phyloP scores from a whole-genome alignment of 177 flowering plant genomes.

The Tripterygium wilfordii region DNA sequence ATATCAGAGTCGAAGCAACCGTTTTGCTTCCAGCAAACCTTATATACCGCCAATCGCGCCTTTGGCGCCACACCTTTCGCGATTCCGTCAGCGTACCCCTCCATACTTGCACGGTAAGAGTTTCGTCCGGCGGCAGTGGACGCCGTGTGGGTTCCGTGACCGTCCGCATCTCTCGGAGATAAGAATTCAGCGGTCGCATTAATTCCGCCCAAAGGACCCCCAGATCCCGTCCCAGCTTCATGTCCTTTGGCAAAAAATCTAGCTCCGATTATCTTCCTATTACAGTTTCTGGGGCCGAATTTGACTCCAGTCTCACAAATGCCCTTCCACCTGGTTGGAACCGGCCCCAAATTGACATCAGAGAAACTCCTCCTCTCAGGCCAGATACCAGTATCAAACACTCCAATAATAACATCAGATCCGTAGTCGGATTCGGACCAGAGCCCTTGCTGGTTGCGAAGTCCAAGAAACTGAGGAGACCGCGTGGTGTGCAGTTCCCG shows the following conservation, averaged over 20 bases:
- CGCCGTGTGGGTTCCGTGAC: constrained; percentile 97
- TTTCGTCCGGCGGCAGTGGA: constrained; percentile 90
- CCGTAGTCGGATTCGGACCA: constrained; percentile 69
- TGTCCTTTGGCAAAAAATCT: constrained; percentile 70
- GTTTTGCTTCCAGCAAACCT: constrained; percentile 80
- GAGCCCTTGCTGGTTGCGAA: constrained; percentile 14
- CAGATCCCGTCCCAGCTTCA: constrained; percentile 32
- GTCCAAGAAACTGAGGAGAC: neutral
- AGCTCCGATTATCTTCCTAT: constrained; percentile 68
- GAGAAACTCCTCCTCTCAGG: constrained; percentile 85
- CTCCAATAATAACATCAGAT: constrained; percentile 41
- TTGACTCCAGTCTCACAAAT: constrained; percentile 50
- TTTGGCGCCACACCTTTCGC: constrained; percentile 95
- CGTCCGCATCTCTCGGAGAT: constrained; percentile 88
- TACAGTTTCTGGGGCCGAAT: constrained; percentile 43
- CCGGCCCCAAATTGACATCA: constrained; percentile 67
- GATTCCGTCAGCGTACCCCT: constrained; percentile 78
- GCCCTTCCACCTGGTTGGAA: constrained; percentile 78
- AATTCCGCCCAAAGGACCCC: constrained; percentile 28
- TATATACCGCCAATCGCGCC: constrained; percentile 77
- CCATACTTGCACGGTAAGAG: constrained; percentile 64
- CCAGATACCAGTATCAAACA: constrained; percentile 93
- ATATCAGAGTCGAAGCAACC: constrained; percentile 93
- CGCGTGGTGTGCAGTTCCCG: neutral
- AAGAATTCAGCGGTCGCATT: constrained; percentile 54